These are phyloP conservation scores for Stemphylium lycopersici DNA, from an alignment of 2,329 filamentous ascomycete species.

Conservation along the genomic window DNA sequence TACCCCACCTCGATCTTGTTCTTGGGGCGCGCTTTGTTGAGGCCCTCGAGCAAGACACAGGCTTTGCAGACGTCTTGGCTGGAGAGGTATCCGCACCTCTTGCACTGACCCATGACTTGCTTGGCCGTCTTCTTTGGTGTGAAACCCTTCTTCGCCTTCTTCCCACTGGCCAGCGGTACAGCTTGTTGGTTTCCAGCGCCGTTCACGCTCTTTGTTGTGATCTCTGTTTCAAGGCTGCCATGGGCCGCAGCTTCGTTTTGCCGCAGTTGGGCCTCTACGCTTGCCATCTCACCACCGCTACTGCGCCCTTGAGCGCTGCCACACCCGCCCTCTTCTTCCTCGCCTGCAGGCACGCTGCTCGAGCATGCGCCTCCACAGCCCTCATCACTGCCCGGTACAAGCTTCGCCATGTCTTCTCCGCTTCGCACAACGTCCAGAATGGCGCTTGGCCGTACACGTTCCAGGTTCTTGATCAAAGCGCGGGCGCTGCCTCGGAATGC, in stretches of 20 bases:
- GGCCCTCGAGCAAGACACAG: slow-evolving; percentile 82
- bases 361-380: slow-evolving; percentile 40
- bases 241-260: slow-evolving; percentile 66
- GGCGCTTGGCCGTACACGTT: slow-evolving; percentile 89
- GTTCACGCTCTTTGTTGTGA: slow-evolving; percentile 51
- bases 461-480: slow-evolving; percentile 91
- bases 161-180: slow-evolving; percentile 20
- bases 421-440: slow-evolving; percentile 94
- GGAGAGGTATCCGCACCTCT: slow-evolving; percentile 91
- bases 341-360: slow-evolving; percentile 48
- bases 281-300: slow-evolving; percentile 78
- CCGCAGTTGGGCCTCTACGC: slow-evolving; percentile 76
- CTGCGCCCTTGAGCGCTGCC: slow-evolving; percentile 71
- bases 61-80: slow-evolving; percentile 95
- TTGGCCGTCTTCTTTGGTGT: slow-evolving; percentile 46
- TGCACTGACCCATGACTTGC: slow-evolving; percentile 83
- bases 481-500: slow-evolving; percentile 93
- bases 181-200: slow-evolving; percentile 50
- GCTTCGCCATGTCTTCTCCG: slow-evolving; percentile 91
- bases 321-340: slow-evolving; percentile 74
- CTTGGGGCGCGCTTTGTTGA: slow-evolving; percentile 74
- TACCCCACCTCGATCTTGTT: slow-evolving; percentile 41
- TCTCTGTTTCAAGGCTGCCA: slow-evolving; percentile 68
- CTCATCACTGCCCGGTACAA: slow-evolving; percentile 67
- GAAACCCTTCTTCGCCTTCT: slow-evolving; percentile 29